Percentiles rank a stretch among this genome's conserved stretches.
phyloP scores from a whole-genome alignment of 495 filamentous ascomycete species.

The Penicillium egyptiacum region DNA sequence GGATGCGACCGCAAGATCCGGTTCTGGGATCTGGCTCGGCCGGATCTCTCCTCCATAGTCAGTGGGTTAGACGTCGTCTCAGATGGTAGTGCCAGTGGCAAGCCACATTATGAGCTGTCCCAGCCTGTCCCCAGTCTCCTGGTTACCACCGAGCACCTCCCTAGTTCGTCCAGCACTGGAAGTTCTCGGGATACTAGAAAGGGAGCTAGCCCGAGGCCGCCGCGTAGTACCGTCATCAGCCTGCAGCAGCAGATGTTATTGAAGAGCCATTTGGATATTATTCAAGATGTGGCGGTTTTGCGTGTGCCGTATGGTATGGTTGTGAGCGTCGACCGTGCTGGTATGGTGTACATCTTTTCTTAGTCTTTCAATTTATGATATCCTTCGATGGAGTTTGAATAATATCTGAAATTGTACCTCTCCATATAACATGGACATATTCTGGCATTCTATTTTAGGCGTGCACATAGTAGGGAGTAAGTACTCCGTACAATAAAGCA shows the following conservation, averaged over 20 bases:
- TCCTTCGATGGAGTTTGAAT: background rate
- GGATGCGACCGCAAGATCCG: conserved; percentile 88
- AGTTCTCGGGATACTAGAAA: conserved; percentile 36
- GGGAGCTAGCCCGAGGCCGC: conserved; percentile 50
- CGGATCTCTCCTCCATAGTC: conserved; percentile 73
- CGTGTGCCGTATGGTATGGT: conserved; percentile 92
- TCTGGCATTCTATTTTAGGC: background rate
- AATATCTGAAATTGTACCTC: background rate
- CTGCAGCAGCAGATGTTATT: conserved; percentile 82
- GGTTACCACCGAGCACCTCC: conserved; percentile 69
- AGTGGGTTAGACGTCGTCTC: conserved; percentile 77
- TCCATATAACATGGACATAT: background rate
- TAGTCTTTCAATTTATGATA: conserved; percentile 31
- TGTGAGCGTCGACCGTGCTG: conserved; percentile 85
- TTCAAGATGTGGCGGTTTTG: conserved; percentile 84
- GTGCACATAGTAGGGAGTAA: background rate
- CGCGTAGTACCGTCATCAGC: conserved; percentile 82
- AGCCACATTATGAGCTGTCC: conserved; percentile 68
- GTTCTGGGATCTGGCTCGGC: conserved; percentile 81
- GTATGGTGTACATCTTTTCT: conserved; percentile 87
- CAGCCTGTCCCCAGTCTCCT: conserved; percentile 68
- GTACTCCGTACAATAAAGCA: background rate
- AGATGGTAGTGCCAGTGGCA: conserved; percentile 37
- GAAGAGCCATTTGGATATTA: conserved; percentile 82
- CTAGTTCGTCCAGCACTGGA: conserved; percentile 40